phyloP scores from a whole-genome alignment of 768 basidiomycete genomes.

The Tylopilus vinaceipallidus region DNA sequence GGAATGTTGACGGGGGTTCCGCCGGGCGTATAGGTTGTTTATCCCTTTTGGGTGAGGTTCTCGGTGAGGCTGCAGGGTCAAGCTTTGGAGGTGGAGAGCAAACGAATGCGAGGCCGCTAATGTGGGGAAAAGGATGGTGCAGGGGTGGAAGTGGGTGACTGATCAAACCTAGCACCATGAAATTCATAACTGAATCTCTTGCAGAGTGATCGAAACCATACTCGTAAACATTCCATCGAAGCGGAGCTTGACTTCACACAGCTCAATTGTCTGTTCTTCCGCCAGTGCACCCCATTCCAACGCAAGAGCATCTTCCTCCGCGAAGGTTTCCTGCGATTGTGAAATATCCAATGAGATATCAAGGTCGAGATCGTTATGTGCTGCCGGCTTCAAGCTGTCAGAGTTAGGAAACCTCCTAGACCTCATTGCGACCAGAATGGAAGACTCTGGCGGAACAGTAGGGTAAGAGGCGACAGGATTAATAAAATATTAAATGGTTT shows the following conservation, averaged over 20 bases:
- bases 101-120: slow-evolving; percentile 49
- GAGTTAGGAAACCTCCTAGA: slow-evolving; percentile 48
- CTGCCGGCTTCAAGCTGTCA: slow-evolving; percentile 25
- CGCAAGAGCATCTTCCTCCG: slow-evolving; percentile 25
- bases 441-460: slow-evolving; percentile 40
- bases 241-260: slow-evolving; percentile 57
- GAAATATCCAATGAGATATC: slow-evolving; percentile 27
- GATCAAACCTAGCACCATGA: slow-evolving; percentile 35
- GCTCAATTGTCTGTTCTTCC: slow-evolving; percentile 57
- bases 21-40: slow-evolving; percentile 18
- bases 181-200: slow-evolving; percentile 2
- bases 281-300: slow-evolving; percentile 53
- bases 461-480: background rate
- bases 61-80: slow-evolving; percentile 27
- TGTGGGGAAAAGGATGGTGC: slow-evolving; percentile 32
- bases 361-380: slow-evolving; percentile 44
- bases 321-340: slow-evolving; percentile 9
- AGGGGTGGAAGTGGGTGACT: slow-evolving; percentile 48
- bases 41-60: slow-evolving; percentile 29
- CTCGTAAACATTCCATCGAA: slow-evolving; percentile 46
- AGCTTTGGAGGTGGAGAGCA: slow-evolving; percentile 33
- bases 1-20: slow-evolving; percentile 39
- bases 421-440: slow-evolving; percentile 63
- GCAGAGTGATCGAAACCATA: slow-evolving; percentile 27
- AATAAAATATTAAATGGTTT: background rate